A percentile compares a stretch with the other conserved stretches of the same genome.
Conservation (phyloP, 148 eudicot genomes). For the Rhododendron williamsianum region DNA sequence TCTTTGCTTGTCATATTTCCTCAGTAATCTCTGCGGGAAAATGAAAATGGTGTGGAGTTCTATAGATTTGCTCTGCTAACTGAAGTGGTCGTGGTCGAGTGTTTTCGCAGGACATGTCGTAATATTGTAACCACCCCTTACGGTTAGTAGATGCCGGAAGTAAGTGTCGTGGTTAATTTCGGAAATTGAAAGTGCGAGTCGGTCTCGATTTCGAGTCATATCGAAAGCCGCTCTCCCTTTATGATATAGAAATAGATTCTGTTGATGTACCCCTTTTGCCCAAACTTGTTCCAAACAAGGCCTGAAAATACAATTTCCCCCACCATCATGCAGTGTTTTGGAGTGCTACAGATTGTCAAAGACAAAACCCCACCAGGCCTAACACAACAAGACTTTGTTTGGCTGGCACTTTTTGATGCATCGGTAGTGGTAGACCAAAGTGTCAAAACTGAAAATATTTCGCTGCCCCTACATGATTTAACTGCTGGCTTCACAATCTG, state of each 20-base stretch:
- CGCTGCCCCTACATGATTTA: constrained; percentile 1
- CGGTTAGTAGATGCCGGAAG: no score
- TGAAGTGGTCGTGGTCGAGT: no score
- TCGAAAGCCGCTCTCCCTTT: not conserved
- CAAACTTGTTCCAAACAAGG: not conserved
- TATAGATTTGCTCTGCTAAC: no score
- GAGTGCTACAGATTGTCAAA: not conserved
- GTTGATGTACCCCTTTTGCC: not conserved
- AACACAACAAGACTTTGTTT: not conserved
- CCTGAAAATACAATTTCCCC: not conserved
- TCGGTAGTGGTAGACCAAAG: not conserved
- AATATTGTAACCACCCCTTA: no score
- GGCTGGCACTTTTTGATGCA: constrained; percentile 14
- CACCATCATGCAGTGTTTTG: not conserved
- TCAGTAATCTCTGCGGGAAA: not conserved
- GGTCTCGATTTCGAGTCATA: no score
- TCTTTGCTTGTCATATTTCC: not conserved
- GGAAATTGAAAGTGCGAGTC: no score
- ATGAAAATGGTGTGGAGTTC: not conserved
- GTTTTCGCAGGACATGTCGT: no score
- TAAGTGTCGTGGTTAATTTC: no score
- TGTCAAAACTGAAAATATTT: not conserved
- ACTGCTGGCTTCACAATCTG: constrained; percentile 1
- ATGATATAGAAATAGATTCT: not conserved
- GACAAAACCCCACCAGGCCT: not conserved